A percentile compares a stretch with the other conserved stretches of the same genome.
These are phyloP conservation scores for Solanum hybrid DNA, from an alignment of 305 asterid genomes.

Conservation along the genomic window DNA sequence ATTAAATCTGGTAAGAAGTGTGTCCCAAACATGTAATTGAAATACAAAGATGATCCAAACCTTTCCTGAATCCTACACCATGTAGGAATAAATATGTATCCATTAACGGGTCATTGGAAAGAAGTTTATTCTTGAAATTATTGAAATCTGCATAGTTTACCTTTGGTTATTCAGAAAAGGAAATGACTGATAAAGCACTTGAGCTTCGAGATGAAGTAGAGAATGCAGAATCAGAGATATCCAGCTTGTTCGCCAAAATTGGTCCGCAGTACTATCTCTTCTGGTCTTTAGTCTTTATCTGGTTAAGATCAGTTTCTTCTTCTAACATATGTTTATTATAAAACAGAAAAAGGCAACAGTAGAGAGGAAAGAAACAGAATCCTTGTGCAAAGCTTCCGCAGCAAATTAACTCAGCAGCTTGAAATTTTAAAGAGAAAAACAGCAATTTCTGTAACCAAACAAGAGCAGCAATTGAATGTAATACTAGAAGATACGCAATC, in stretches of 20 bases:
- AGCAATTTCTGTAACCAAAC: slow-evolving; percentile 26
- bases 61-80: neutral
- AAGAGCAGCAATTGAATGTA: slow-evolving; percentile 37
- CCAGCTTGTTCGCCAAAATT: slow-evolving; percentile 31
- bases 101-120: neutral
- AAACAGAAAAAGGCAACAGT: slow-evolving; percentile 32
- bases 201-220: slow-evolving; percentile 48
- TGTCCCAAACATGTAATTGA: neutral
- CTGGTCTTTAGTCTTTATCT: neutral
- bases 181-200: slow-evolving; percentile 34
- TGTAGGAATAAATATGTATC: neutral
- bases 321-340: neutral
- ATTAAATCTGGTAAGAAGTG: slow-evolving; percentile 32
- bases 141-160: neutral
- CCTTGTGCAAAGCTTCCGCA: slow-evolving; percentile 20
- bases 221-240: slow-evolving; percentile 37
- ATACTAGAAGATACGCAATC: slow-evolving; percentile 31
- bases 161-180: slow-evolving; percentile 24
- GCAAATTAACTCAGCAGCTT: slow-evolving; percentile 41
- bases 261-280: slow-evolving; percentile 22
- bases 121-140: neutral
- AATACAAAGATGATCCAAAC: neutral
- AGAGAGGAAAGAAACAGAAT: slow-evolving; percentile 38
- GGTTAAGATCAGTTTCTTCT: neutral
- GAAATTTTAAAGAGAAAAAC: slow-evolving; percentile 28